Percentiles rank a stretch among this genome's conserved stretches.
Conservation (phyloP, 768 basidiomycete species). For the Clitopilus hobsonii region DNA sequence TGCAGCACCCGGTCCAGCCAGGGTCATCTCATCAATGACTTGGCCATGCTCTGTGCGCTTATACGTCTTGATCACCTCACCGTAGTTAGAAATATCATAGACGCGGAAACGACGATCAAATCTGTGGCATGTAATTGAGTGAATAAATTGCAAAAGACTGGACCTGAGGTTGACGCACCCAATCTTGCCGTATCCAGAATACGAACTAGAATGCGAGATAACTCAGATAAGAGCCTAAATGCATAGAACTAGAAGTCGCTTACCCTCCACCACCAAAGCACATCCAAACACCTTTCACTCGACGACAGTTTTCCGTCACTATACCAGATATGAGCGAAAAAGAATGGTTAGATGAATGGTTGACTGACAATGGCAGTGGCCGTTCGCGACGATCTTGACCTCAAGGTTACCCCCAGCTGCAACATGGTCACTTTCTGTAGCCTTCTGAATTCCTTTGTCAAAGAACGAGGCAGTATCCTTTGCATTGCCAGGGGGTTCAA, state of each 20-base stretch:
- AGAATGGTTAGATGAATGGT: too few species aligned
- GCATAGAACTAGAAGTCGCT: slow-evolving; percentile 17
- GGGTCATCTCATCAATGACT: slow-evolving; percentile 57
- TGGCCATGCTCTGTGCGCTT: slow-evolving; percentile 75
- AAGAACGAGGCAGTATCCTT: slow-evolving; percentile 81
- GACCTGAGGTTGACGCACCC: slow-evolving; percentile 45
- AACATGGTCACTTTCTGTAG: slow-evolving; percentile 65
- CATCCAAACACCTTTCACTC: slow-evolving; percentile 83
- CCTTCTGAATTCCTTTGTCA: slow-evolving; percentile 70
- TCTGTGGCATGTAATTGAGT: slow-evolving; percentile 30
- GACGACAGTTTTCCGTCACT: slow-evolving; percentile 88
- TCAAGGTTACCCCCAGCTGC: slow-evolving; percentile 48
- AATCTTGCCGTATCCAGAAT: slow-evolving; percentile 75
- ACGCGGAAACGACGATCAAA: slow-evolving; percentile 91
- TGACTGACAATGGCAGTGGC: slow-evolving; percentile 80
- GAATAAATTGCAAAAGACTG: slow-evolving; percentile 1
- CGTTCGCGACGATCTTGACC: slow-evolving; percentile 87
- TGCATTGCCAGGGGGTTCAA: slow-evolving; percentile 57
- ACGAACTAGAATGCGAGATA: slow-evolving; percentile 46
- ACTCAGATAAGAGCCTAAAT: neutral
- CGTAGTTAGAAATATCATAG: slow-evolving; percentile 83
- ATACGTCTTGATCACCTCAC: slow-evolving; percentile 87
- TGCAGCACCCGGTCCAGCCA: slow-evolving; percentile 50
- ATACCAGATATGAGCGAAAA: slow-evolving; percentile 6
- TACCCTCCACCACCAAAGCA: slow-evolving; percentile 88